Percentiles rank a stretch among this genome's conserved stretches.
phyloP scores from a whole-genome alignment of 106 monocot species.

The Acorus gramineus region DNA sequence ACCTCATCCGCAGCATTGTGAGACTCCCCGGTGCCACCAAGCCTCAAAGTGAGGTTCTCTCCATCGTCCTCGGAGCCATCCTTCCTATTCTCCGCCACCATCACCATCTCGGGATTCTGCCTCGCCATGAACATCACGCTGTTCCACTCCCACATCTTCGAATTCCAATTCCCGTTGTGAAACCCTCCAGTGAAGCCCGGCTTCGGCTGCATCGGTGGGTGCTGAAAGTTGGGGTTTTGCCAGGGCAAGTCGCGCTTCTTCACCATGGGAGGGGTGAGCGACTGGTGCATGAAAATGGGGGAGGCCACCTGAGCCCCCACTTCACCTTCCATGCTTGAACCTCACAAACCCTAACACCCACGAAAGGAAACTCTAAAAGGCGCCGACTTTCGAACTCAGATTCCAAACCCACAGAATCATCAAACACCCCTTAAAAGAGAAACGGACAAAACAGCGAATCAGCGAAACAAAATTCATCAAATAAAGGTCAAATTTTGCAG shows the following conservation, averaged over 20 bases:
- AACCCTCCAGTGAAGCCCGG: too few relatives aligned
- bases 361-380: too few relatives aligned
- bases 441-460: too few relatives aligned
- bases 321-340: slow-evolving; percentile 25
- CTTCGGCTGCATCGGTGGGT: slow-evolving; percentile 5
- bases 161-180: slow-evolving; percentile 30
- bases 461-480: too few relatives aligned
- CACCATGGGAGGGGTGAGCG: slow-evolving; percentile 15
- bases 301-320: slow-evolving; percentile 50
- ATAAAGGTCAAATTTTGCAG: too few relatives aligned
- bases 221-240: slow-evolving; percentile 16
- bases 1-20: slow-evolving; percentile 12
- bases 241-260: slow-evolving; percentile 49
- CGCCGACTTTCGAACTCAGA: too few relatives aligned
- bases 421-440: too few relatives aligned
- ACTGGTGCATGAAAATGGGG: slow-evolving; percentile 37
- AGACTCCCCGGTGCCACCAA: slow-evolving; percentile 6
- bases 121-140: slow-evolving; percentile 26
- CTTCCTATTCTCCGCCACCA: slow-evolving; percentile 1
- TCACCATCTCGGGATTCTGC: neutral
- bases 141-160: slow-evolving; percentile 47
- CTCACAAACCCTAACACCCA: too few relatives aligned
- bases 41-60: slow-evolving; percentile 18
- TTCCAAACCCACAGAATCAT: too few relatives aligned
- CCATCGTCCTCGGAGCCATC: slow-evolving; percentile 13